A percentile compares a stretch with the other conserved stretches of the same genome.
Evolutionary conservation across 306 rosid species (phyloP).

Genomic region (Rosa lucieae): DNA sequence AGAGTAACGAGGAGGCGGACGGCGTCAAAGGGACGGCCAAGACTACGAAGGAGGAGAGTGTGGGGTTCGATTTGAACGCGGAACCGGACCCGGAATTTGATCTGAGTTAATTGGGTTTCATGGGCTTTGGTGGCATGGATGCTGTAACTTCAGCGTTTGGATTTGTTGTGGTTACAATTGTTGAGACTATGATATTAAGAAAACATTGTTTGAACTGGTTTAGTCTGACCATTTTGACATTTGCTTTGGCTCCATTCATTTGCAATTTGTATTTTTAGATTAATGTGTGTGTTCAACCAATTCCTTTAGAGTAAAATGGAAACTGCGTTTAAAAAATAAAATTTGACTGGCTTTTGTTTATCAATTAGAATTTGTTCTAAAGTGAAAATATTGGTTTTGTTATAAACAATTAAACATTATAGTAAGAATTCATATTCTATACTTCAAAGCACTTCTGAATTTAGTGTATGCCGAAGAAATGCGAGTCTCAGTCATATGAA

Average conservation of each 20-base stretch:
- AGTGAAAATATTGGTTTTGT: too few species aligned
- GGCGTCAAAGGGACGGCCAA: neutral
- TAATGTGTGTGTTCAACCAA: too few species aligned
- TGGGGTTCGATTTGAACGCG: conserved; percentile 29
- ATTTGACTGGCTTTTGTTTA: too few species aligned
- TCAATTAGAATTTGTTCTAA: too few species aligned
- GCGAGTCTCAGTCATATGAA: too few species aligned
- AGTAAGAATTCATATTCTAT: too few species aligned
- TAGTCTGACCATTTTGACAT: neutral
- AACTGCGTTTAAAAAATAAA: neutral
- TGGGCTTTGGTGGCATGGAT: neutral
- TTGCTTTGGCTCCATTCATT: neutral
- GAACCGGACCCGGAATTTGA: conserved; percentile 22
- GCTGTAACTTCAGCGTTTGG: too few species aligned
- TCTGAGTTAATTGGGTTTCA: neutral
- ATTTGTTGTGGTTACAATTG: neutral
- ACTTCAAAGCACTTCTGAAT: too few species aligned
- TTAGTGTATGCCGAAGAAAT: too few species aligned
- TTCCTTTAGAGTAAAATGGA: neutral
- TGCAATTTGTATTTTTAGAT: neutral
- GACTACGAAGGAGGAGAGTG: neutral
- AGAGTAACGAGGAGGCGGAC: conserved; percentile 6
- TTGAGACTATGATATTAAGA: neutral
- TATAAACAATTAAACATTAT: too few species aligned
- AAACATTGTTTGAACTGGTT: neutral